Conservation (phyloP, 176 grass and related monocot species). For the Puya raimondii region DNA sequence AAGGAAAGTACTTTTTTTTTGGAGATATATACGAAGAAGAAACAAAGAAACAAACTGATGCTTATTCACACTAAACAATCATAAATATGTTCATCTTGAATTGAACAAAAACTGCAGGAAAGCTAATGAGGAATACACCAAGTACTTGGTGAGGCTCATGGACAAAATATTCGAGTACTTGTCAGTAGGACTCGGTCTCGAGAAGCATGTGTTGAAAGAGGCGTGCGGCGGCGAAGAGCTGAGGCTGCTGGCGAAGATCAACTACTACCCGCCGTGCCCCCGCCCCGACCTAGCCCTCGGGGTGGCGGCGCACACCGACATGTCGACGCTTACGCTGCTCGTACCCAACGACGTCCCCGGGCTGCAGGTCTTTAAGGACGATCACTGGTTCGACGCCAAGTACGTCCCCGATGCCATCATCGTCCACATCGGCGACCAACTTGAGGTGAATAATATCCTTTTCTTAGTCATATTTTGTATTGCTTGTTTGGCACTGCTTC, state of each 20-base stretch:
- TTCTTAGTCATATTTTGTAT: no score
- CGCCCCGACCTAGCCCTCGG: conserved; percentile 60
- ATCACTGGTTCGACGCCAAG: conserved; percentile 39
- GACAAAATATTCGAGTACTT: conserved; percentile 34
- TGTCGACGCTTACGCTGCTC: conserved; percentile 58
- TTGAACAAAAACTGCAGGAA: conserved; percentile 1
- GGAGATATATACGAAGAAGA: no score
- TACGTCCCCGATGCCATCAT: conserved; percentile 55
- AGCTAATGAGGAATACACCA: conserved; percentile 53
- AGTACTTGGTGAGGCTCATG: conserved; percentile 31
- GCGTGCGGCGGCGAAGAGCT: conserved; percentile 41
- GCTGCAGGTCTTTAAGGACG: conserved; percentile 60
- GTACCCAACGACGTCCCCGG: conserved; percentile 69
- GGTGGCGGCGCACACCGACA: conserved; percentile 63
- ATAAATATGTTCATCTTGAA: no score
- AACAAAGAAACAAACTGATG: no score
- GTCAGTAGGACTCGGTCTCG: conserved; percentile 37
- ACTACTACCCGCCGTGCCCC: conserved; percentile 75
- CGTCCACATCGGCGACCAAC: conserved; percentile 69
- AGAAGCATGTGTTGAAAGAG: conserved; percentile 21
- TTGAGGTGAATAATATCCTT: conserved; percentile 32
- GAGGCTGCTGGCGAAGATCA: conserved; percentile 59
- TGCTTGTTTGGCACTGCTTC: neutral
- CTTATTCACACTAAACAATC: no score
- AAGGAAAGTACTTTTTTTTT: no score